Conservation (phyloP, 805 yeast species). For the Ogataea nakhonphanomensis region DNA sequence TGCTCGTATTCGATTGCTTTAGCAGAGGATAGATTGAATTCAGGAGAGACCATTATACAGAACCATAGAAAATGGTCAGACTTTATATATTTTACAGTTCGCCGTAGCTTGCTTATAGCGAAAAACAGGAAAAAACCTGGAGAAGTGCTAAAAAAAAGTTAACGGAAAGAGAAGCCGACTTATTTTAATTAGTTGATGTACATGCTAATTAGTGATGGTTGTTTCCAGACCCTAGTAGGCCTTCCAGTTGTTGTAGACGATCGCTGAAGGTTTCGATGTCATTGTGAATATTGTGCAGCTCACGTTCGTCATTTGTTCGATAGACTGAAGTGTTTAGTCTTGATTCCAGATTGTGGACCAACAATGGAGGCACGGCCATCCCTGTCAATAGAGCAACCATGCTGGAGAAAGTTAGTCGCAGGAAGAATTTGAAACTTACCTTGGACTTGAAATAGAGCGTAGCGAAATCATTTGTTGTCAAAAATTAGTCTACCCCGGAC, state of each 20-base stretch:
- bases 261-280: slow-evolving; percentile 15
- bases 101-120: slow-evolving; percentile 18
- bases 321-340: slow-evolving; percentile 10
- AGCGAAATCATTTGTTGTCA: not conserved
- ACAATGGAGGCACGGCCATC: slow-evolving; percentile 17
- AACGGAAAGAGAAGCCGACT: slow-evolving; percentile 14
- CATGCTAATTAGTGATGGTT: slow-evolving; percentile 1
- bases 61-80: not conserved
- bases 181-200: not conserved
- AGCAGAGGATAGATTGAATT: slow-evolving; percentile 54
- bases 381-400: slow-evolving; percentile 20
- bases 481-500: not conserved
- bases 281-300: slow-evolving; percentile 9
- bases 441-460: not conserved
- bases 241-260: slow-evolving; percentile 16
- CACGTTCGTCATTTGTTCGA: slow-evolving; percentile 18
- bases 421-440: slow-evolving; percentile 3
- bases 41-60: slow-evolving; percentile 25
- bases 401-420: slow-evolving; percentile 4
- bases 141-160: not conserved
- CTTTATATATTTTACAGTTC: slow-evolving; percentile 8
- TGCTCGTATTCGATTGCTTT: slow-evolving; percentile 68
- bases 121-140: slow-evolving; percentile 1
- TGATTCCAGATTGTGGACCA: slow-evolving; percentile 8
- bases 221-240: not conserved